Evolutionary conservation across 352 stramenopile species (phyloP), one percentile per base, ranked within the genome.

Genomic region (Paralagenidium karlingii): DNA sequence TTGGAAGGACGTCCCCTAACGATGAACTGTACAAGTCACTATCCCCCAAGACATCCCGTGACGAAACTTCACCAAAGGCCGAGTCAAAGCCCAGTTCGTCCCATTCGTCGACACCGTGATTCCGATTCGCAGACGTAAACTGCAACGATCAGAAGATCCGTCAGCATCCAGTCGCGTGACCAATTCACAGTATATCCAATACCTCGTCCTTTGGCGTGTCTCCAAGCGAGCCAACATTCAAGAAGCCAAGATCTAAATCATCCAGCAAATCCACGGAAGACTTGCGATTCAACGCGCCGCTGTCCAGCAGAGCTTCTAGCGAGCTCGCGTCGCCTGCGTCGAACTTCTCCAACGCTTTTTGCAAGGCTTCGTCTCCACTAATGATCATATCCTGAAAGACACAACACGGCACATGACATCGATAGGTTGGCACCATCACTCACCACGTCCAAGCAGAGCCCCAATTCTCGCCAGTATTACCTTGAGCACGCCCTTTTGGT

Each of bases 401-500:
- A 8, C 8, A 13, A 2, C 6, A 19, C 8, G 25, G 45, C 25
- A 47, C 15, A 42, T 31, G 31, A 46, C 9, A 30, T 12, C 13
- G 26, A 27, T 33, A 25, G 47, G 27, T 9, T 24, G 2, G 29
- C 25, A 28, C 18, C 26, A 42, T 11, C 19, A 18, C 31, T 27
- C 13, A 22, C 0, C n/a, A 42, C 2, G 38, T 4, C 40, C 19
- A 10, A 51, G 6, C 30, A 34, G n/a, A n/a, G n/a, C n/a, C n/a
- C n/a, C n/a, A n/a, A n/a, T n/a, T n/a, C n/a, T n/a, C n/a, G n/a
- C n/a, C n/a, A n/a, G n/a, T n/a, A n/a, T 19, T 38, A 85, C 71
- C 67, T 95, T 95, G 2, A 95, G 53, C 22, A 94, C 75, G 13
- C 82, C 82, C 53, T 95, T 95, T 48, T 95, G 82, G 28, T 85